Conservation (phyloP, 2,329 filamentous ascomycete species). For the Macrophomina phaseolina region DNA sequence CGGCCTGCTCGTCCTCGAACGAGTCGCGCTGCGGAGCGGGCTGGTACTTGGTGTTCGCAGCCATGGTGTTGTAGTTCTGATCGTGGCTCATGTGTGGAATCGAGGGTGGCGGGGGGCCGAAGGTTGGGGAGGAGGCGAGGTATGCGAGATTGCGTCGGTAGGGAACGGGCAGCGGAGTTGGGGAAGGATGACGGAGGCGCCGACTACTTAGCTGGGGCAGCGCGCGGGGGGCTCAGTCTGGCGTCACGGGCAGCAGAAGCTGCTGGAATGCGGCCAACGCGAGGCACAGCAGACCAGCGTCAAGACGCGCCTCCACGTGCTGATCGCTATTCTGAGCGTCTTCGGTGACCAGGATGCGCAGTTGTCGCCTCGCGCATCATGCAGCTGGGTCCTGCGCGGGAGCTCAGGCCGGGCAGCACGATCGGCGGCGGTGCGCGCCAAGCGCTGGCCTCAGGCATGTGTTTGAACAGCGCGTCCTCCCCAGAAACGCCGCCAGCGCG, state of each 20-base stretch:
- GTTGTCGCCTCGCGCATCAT: not conserved
- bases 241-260: constrained; percentile 22
- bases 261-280: constrained; percentile 24
- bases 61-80: constrained; percentile 27
- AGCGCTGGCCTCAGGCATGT: constrained; percentile 25
- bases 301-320: constrained; percentile 14
- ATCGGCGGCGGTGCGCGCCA: constrained; percentile 17
- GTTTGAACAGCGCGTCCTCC: constrained; percentile 27
- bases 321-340: constrained; percentile 6
- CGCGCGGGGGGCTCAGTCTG: constrained; percentile 2
- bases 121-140: not conserved
- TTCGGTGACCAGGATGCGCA: constrained; percentile 2
- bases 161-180: constrained; percentile 8
- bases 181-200: constrained; percentile 24
- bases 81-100: constrained; percentile 7
- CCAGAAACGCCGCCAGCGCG: constrained; percentile 23
- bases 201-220: constrained; percentile 10
- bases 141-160: constrained; percentile 9
- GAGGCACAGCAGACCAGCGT: constrained; percentile 7
- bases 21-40: constrained; percentile 86
- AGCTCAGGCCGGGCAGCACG: constrained; percentile 16
- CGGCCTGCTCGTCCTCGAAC: constrained; percentile 65
- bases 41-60: constrained; percentile 75
- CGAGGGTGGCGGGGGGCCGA: not conserved
- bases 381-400: constrained; percentile 1